Evolutionary conservation across 305 asterid genomes (phyloP), one percentile per base, ranked within the genome.

Genomic region (Fraxinus ornus): DNA sequence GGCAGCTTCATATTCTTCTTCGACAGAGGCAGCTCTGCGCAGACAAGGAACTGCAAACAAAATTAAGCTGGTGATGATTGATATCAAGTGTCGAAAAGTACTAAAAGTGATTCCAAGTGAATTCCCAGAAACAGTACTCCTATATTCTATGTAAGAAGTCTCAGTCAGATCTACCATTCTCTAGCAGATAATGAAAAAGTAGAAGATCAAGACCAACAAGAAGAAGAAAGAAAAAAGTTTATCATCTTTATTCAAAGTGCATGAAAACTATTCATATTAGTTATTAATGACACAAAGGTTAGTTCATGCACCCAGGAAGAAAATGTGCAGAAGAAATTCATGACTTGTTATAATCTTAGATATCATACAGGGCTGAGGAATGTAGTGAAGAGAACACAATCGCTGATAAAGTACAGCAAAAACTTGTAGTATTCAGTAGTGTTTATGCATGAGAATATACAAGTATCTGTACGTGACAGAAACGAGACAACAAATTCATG

Each of bases 1-100:
- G 71, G 97, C 95, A 82, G 95, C 98, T 84, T 94, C 99, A 81
- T 95, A 94, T 81, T 95, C 99, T 88, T 95, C 98, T 86, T 89
- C 98, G 26, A 96, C 80, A 33, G 98, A 93, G 84, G 98, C 93
- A 71, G 99, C 99, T 88, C 98, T 92, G 24, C 98, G 92, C 37
- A 94, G 89, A 87, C 99, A 96, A 22, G 99, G 98, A 68, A 94
- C 99, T 96, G 88, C 75, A 81, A 76, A 78, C 76, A 78, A 78
- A 81, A 86, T 28, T 41, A 22, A 62, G 60, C 13, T 28, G 37
- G 22, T 30, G 22, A 70, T 70, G 21, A 15, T 4, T 70, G 75
- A 70, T 70, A 70, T 70, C 41, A 30, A 4, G 32, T 70, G 75
- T 7, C 12, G 1, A 70, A 70, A 30, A 35, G 75, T 28, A 30